Percentiles rank a stretch among this genome's conserved stretches.
These are phyloP conservation scores for Candida boidinii DNA, from an alignment of 805 yeast species.

Conservation along the genomic window DNA sequence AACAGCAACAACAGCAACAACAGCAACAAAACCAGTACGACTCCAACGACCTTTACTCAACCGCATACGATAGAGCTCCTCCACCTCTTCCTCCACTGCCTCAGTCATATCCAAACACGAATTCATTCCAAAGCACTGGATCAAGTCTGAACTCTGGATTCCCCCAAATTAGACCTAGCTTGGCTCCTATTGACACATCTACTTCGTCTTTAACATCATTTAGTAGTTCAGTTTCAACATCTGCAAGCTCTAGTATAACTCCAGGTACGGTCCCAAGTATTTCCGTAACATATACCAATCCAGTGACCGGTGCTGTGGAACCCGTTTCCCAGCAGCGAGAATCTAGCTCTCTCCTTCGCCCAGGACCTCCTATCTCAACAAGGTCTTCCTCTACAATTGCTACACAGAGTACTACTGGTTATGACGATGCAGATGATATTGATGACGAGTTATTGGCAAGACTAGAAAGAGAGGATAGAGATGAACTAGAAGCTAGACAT, in stretches of 20 bases:
- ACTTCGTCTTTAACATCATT: background rate
- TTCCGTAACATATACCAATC: too few relatives aligned
- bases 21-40: background rate
- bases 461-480: constrained; percentile 1
- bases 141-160: background rate
- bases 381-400: too few relatives aligned
- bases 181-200: background rate
- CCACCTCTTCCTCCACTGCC: constrained; percentile 13
- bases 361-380: too few relatives aligned
- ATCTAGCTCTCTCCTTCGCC: too few relatives aligned
- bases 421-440: constrained; percentile 7
- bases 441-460: constrained; percentile 2
- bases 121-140: constrained; percentile 2
- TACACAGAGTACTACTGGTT: too few relatives aligned
- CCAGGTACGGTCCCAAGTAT: constrained; percentile 2
- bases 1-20: background rate
- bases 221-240: background rate
- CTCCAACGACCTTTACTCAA: constrained; percentile 1
- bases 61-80: constrained; percentile 3
- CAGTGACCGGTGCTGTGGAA: too few relatives aligned
- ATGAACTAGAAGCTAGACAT: background rate
- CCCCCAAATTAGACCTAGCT: background rate
- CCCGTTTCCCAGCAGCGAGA: too few relatives aligned
- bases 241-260: background rate
- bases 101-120: too few relatives aligned